Evolutionary conservation across 148 eudicot species (phyloP), one percentile per base, ranked within the genome.

Genomic region (Beta vulgaris): DNA sequence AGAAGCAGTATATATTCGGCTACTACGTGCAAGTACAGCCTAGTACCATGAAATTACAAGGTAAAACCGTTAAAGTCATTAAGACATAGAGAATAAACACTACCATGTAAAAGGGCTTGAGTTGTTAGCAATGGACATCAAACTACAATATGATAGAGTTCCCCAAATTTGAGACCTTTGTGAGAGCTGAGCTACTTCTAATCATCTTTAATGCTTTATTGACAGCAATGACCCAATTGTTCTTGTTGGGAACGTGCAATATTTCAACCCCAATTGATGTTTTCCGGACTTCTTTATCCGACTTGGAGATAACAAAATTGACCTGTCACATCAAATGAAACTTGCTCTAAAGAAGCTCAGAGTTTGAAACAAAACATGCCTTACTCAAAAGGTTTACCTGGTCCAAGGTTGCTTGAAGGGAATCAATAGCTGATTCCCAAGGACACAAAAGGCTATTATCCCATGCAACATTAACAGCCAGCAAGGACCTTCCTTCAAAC

Each of bases 1-100:
- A 53, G 83, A 78, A 1, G 87, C 51, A 14, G 99, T 88, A 67
- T 83, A 65, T 43, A 96, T 87, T 79, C 88, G 86, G 88, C 91
- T 96, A 81, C 99, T 89, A 71, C 99, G 99, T 62, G 99, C 99
- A 85, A 96, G 97, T 70, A 96, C 99, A 81, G 87, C 98, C 99
- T 95, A 81, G 68, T 32, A 68, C 73, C 58, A 78, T 34, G 31
- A 63, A 64, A 60, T 48, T 39, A 10, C 37, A 32, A 42, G 46
- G 15, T 11, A 26, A 19, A n/a, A n/a, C n/a, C n/a, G n/a, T n/a
- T n/a, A n/a, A 23, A 57, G 39, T 10, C 35, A 72, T 46, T 25
- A 29, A 44, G 25, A 34, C 43, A 65, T 25, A 53, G 32, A 31
- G 44, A 25, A 31, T 48, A 69, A 68, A 43, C 16, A 23, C 29